Evolutionary conservation across 306 rosid species (phyloP), one percentile per base, ranked within the genome.

Genomic region (Pueraria montana): DNA sequence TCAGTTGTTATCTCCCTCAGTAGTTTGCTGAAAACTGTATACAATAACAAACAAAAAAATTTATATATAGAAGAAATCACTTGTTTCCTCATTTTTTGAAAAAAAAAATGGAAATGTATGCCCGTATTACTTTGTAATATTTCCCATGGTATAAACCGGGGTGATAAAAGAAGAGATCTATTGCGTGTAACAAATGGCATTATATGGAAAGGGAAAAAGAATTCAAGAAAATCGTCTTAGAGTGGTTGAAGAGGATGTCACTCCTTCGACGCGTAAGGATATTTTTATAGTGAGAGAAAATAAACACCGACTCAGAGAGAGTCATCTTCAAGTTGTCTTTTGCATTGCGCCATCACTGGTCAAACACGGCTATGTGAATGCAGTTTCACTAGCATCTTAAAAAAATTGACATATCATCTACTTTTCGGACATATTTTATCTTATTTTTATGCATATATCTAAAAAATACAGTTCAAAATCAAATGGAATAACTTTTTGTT

Each of bases 171-270:
- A 30, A 43, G 82, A 83, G 32, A 82, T 68, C 5, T 11, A 79
- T 74, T 81, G 71, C 85, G 86, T 83, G 84, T 8, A 84, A 23
- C 16, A 32, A 82, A 80, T 72, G 89, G 81, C 79, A 42, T 50
- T 71, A 72, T 65, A 72, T 67, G 24, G 5, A 49, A 46, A 68
- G 76, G 71, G 34, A 23, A 64, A 67, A 81, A 50, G 58, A 61
- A 85, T 86, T 87, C 89, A 86, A 85, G 61, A 84, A 87, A 85
- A 83, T 3, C 85, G 90, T 83, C 90, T 81, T 24, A 69, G 79
- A 72, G 85, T 83, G 46, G 85, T 87, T 76, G 82, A 80, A 79
- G 66, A 58, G 73, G 66, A 30, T 53, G 80, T 65, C 79, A 74
- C 81, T 20, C 10, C 75, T 76, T 84, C 80, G 80, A 70, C 38